phyloP scores from a whole-genome alignment of 2,329 filamentous ascomycete genomes.

The Colletotrichum abscissum region DNA sequence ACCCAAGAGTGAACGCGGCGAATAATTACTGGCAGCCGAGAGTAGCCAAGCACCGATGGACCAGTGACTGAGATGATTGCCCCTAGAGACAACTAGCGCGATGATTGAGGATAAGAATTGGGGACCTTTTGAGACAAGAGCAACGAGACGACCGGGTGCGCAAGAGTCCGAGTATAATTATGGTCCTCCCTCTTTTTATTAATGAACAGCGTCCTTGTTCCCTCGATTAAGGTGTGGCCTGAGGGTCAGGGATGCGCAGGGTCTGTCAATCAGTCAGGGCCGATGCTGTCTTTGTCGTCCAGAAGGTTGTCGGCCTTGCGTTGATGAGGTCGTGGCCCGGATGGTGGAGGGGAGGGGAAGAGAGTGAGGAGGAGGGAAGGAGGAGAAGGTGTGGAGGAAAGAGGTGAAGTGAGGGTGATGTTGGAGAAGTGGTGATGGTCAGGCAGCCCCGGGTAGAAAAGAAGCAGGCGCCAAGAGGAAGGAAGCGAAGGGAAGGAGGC shows the following conservation, averaged over 20 bases:
- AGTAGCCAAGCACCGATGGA: slow-evolving; percentile 21
- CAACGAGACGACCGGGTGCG: slow-evolving; percentile 19
- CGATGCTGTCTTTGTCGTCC: background rate
- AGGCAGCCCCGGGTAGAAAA: slow-evolving; percentile 26
- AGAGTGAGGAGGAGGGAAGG: background rate
- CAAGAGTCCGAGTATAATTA: slow-evolving; percentile 27
- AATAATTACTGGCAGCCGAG: slow-evolving; percentile 16
- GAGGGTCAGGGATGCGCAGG: background rate
- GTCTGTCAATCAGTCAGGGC: background rate
- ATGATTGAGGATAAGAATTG: slow-evolving; percentile 24
- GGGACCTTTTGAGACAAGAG: slow-evolving; percentile 26
- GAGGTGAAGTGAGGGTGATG: background rate
- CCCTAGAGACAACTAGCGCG: slow-evolving; percentile 33
- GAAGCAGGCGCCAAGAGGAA: slow-evolving; percentile 25
- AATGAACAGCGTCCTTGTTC: background rate
- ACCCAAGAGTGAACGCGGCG: slow-evolving; percentile 19
- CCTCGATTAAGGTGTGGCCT: slow-evolving; percentile 3
- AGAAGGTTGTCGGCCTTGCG: background rate
- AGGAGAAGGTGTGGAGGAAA: background rate
- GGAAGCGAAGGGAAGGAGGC: slow-evolving; percentile 24
- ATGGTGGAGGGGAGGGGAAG: background rate
- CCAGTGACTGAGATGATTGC: slow-evolving; percentile 16
- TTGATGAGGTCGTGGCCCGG: background rate
- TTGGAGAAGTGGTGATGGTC: slow-evolving; percentile 15
- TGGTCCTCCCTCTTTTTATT: background rate